A percentile compares a stretch with the other conserved stretches of the same genome.
phyloP scores from a whole-genome alignment of 768 basidiomycete species.

The Tricholoma sp. region DNA sequence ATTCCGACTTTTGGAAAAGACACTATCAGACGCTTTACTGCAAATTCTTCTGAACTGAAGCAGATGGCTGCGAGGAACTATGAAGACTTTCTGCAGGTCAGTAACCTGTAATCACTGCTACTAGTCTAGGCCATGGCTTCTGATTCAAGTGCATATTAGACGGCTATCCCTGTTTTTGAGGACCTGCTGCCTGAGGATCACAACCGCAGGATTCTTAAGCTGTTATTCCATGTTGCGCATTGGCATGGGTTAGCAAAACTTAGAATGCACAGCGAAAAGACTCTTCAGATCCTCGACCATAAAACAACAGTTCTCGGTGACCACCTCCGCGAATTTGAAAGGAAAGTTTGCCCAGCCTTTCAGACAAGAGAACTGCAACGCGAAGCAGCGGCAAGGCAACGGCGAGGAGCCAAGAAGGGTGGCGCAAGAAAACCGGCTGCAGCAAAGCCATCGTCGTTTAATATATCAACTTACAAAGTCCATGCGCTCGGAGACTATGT shows the following conservation, averaged over 20 bases:
- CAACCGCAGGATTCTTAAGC: slow-evolving; percentile 2
- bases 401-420: no score
- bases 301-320: slow-evolving; percentile 18
- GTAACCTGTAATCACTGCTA: not conserved
- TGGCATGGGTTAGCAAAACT: slow-evolving; percentile 27
- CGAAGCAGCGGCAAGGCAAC: no score
- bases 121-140: not conserved
- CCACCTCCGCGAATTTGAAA: slow-evolving; percentile 14
- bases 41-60: not conserved
- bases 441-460: no score
- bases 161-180: slow-evolving; percentile 3
- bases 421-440: no score
- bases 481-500: no score
- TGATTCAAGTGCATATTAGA: not conserved
- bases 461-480: no score
- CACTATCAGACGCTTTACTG: not conserved
- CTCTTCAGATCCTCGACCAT: slow-evolving; percentile 8
- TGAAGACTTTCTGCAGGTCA: slow-evolving; percentile 6
- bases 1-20: slow-evolving; percentile 5
- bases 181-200: slow-evolving; percentile 1
- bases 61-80: not conserved
- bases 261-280: slow-evolving; percentile 1
- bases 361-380: no score
- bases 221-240: slow-evolving; percentile 20
- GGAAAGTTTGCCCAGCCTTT: no score